Evolutionary conservation across 2,329 filamentous ascomycete species (phyloP).

Genomic region (Fusarium keratoplasticum): DNA sequence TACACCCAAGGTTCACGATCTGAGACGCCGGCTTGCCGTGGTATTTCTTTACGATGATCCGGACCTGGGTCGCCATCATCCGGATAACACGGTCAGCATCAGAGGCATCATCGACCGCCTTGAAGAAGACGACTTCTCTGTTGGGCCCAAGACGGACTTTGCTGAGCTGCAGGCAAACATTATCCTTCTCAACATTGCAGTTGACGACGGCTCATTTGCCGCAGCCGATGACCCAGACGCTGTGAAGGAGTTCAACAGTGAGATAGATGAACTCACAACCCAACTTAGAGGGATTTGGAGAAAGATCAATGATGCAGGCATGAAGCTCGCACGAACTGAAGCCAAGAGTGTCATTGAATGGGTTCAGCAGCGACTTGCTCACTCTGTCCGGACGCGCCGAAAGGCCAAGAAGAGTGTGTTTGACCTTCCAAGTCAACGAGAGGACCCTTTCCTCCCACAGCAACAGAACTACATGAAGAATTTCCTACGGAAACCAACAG

Average conservation of each 20-base stretch:
- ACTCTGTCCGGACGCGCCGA: slow-evolving; percentile 75
- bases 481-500: slow-evolving; percentile 52
- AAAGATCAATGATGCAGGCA: slow-evolving; percentile 79
- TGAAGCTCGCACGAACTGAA: slow-evolving; percentile 77
- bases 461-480: slow-evolving; percentile 64
- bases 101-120: slow-evolving; percentile 60
- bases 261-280: slow-evolving; percentile 74
- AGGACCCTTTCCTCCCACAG: slow-evolving; percentile 55
- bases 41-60: slow-evolving; percentile 69
- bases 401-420: slow-evolving; percentile 66
- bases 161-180: slow-evolving; percentile 73
- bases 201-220: slow-evolving; percentile 69
- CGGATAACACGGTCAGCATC: slow-evolving; percentile 57
- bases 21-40: slow-evolving; percentile 75
- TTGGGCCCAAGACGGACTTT: slow-evolving; percentile 73
- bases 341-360: slow-evolving; percentile 81
- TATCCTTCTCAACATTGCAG: slow-evolving; percentile 77
- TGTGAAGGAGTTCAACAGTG: slow-evolving; percentile 71
- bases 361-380: slow-evolving; percentile 78
- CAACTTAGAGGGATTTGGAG: slow-evolving; percentile 68
- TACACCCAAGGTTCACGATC: slow-evolving; percentile 62
- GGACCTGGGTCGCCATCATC: slow-evolving; percentile 53
- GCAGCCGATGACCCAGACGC: slow-evolving; percentile 44
- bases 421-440: slow-evolving; percentile 49
- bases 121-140: slow-evolving; percentile 60